A percentile compares a stretch with the other conserved stretches of the same genome.
These are phyloP conservation scores for Trifolium pratense DNA, from an alignment of 306 rosid genomes.

Conservation along the genomic window DNA sequence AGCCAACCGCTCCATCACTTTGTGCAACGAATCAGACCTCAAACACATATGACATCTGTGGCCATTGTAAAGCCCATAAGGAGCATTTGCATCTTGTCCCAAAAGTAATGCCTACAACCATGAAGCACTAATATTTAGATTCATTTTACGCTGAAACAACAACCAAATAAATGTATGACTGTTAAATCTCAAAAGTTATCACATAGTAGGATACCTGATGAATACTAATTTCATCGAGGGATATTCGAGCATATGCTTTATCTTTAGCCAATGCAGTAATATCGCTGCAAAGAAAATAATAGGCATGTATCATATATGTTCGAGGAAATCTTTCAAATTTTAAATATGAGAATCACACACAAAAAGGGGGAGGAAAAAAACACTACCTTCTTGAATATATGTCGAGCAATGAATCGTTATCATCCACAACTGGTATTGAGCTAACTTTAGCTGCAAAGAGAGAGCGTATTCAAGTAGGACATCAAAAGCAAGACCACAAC, in stretches of 20 bases:
- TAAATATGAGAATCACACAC: constrained; percentile 18
- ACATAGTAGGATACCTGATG: constrained; percentile 65
- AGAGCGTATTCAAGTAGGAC: constrained; percentile 38
- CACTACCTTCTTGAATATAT: constrained; percentile 77
- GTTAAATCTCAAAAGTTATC: constrained; percentile 25
- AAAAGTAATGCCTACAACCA: constrained; percentile 66
- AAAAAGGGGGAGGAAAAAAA: constrained; percentile 10
- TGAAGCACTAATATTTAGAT: constrained; percentile 21
- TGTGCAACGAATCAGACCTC: constrained; percentile 77
- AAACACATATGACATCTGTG: constrained; percentile 87
- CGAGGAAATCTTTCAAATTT: constrained; percentile 19
- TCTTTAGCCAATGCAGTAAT: constrained; percentile 92
- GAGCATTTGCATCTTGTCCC: constrained; percentile 72
- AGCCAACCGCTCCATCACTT: constrained; percentile 82
- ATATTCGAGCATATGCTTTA: constrained; percentile 74
- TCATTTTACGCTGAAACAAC: constrained; percentile 29
- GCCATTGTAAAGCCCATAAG: constrained; percentile 51
- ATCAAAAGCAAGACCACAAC: constrained; percentile 31
- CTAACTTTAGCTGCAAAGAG: constrained; percentile 76
- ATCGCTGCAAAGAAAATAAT: constrained; percentile 59
- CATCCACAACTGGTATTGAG: constrained; percentile 86
- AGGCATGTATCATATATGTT: constrained; percentile 32
- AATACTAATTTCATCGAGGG: constrained; percentile 66
- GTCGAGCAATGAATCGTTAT: constrained; percentile 74
- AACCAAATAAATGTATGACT: constrained; percentile 10